Evolutionary conservation across 2,329 filamentous ascomycete species (phyloP), one percentile per base, ranked within the genome.

Genomic region (Intubia oerlemansii): DNA sequence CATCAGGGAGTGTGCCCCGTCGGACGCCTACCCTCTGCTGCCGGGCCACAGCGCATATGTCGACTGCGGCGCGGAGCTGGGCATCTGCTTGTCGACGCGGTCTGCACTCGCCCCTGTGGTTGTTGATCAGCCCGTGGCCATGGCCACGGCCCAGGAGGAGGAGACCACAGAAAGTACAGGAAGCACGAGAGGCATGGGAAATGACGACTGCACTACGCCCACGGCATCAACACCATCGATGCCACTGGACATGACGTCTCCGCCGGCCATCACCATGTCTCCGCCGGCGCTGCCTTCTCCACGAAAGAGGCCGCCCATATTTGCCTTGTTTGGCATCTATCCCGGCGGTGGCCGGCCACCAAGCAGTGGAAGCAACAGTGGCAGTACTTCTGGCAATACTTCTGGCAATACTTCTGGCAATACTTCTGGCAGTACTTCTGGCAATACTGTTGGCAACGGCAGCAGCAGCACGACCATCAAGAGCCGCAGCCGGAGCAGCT

Each of bases 1-100:
- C n/a, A 37, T 50, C 8, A 34, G 42, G 2, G 22, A 8, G 3
- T 27, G 23, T 2, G 8, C 23, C 1, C 48, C 48, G 2, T 47
- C 47, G 5, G 43, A 42, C 0, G 30, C 39, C 12, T 51, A 48
- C 42, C 45, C 46, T 0, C 37, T 40, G 17, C 35, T 50, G 3
- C 30, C 27, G 1, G 41, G 41, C 0, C 48, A 51, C 24, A 40
- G 32, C 2, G 42, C 43, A 0, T 47, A 32, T 10, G 29, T 35
- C 6, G 29, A 33, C 23, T 25, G 25, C 15, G 34, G 29, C 3
- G 24, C 24, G 5, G 22, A 10, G 13, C 15, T 32, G 17, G 30
- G 30, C 17, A 16, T 28, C 11, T 32, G 30, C 8, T 14, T 32
- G 21, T 28, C 30, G 11, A 25, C 30, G 21, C 25, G 21, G 7